These are phyloP conservation scores for Sugiyamaella americana DNA, from an alignment of 805 yeast genomes.

Conservation along the genomic window DNA sequence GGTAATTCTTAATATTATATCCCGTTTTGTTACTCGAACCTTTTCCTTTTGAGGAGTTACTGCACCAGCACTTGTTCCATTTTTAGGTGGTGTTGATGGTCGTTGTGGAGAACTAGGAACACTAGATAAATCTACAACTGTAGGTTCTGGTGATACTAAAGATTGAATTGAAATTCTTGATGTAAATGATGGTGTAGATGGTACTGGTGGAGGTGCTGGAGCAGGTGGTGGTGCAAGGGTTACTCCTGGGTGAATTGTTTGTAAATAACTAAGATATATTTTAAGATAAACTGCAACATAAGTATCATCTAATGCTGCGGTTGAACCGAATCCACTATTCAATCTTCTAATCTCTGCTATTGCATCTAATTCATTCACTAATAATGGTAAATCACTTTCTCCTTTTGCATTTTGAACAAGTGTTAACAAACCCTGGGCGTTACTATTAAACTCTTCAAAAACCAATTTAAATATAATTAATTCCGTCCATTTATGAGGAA, in stretches of 20 bases:
- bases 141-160: conserved; percentile 4
- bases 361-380: conserved; percentile 22
- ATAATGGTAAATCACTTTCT: conserved; percentile 24
- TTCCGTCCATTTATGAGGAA: conserved; percentile 48
- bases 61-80: conserved; percentile 8
- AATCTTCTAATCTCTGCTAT: conserved; percentile 54
- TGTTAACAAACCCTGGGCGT: conserved; percentile 32
- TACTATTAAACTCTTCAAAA: conserved; percentile 38
- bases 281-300: conserved; percentile 54
- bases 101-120: conserved; percentile 3
- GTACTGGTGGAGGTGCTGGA: not conserved
- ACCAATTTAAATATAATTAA: conserved; percentile 40
- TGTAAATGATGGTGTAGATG: not conserved
- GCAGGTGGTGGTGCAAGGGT: not conserved
- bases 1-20: conserved; percentile 36
- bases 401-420: conserved; percentile 19
- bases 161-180: conserved; percentile 9
- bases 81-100: conserved; percentile 23
- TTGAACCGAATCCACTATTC: conserved; percentile 78
- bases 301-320: conserved; percentile 67
- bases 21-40: conserved; percentile 43
- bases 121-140: conserved; percentile 3
- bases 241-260: not conserved
- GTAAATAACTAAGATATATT: conserved; percentile 30
- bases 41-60: conserved; percentile 27